A percentile compares a stretch with the other conserved stretches of the same genome.
Evolutionary conservation across 2,329 filamentous ascomycete species (phyloP).

Genomic region (Chaetomiaceae sp.): DNA sequence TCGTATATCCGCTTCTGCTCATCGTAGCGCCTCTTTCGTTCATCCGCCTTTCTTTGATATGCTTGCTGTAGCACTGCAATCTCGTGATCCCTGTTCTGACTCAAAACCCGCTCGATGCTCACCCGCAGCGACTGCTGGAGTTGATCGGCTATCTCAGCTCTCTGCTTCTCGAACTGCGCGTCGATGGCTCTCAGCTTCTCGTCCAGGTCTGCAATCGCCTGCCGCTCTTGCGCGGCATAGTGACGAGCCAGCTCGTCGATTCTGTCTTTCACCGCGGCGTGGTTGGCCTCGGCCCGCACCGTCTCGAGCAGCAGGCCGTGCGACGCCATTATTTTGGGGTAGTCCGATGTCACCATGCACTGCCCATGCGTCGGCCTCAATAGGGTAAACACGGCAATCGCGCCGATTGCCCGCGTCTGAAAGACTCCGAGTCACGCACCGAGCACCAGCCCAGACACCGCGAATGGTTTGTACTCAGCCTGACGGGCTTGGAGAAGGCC

Average conservation of each 20-base stretch:
- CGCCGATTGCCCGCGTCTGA: neutral
- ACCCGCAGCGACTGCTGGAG: neutral
- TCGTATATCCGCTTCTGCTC: constrained; percentile 2
- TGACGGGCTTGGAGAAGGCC: too few relatives aligned
- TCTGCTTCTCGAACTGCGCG: constrained; percentile 4
- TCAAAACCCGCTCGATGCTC: constrained; percentile 3
- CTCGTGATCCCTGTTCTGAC: constrained; percentile 1
- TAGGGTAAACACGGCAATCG: neutral
- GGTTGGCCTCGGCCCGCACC: constrained; percentile 1
- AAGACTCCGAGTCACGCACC: too few relatives aligned
- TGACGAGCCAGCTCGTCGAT: constrained; percentile 6
- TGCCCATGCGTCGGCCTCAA: neutral
- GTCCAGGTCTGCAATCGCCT: constrained; percentile 3
- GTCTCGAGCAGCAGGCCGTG: constrained; percentile 9
- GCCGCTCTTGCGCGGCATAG: neutral
- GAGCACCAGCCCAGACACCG: too few relatives aligned
- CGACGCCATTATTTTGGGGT: constrained; percentile 9
- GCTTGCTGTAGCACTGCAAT: neutral
- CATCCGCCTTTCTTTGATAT: neutral
- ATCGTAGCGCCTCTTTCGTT: constrained; percentile 6
- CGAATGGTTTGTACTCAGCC: too few relatives aligned
- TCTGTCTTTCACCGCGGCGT: constrained; percentile 4
- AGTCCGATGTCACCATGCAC: constrained; percentile 1
- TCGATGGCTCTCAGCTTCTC: neutral
- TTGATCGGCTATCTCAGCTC: neutral